Evolutionary conservation across 768 basidiomycete genomes (phyloP).

Genomic region (Suillus decipiens): DNA sequence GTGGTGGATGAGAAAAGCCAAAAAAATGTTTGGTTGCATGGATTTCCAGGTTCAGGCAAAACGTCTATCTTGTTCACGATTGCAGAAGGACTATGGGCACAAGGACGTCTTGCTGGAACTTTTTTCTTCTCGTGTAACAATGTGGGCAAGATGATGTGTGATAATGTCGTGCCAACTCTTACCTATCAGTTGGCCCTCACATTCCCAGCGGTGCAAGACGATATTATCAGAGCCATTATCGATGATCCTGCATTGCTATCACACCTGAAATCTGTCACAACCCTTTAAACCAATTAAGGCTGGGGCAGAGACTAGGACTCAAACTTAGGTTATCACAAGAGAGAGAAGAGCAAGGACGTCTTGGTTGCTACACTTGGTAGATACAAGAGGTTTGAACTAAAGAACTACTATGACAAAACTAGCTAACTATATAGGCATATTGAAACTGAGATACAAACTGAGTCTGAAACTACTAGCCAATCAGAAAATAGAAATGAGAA

Average conservation of each 20-base stretch:
- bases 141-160: background rate
- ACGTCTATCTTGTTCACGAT: background rate
- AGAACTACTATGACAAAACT: no score
- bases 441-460: no score
- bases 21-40: background rate
- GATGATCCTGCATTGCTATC: background rate
- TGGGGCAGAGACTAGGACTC: no score
- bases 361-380: no score
- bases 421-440: no score
- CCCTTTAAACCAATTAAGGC: no score
- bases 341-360: no score
- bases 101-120: background rate
- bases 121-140: background rate
- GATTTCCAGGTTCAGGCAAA: background rate
- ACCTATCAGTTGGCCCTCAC: background rate
- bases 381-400: no score
- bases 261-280: background rate
- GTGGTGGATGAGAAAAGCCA: background rate
- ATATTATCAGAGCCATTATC: background rate
- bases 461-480: no score
- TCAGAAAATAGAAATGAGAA: no score
- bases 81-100: background rate
- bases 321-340: no score
- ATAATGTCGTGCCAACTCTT: background rate
- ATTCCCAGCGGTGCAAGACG: background rate